Evolutionary conservation across 2,329 filamentous ascomycete genomes (phyloP), one percentile per base, ranked within the genome.

Genomic region (Aureobasidium lini): DNA sequence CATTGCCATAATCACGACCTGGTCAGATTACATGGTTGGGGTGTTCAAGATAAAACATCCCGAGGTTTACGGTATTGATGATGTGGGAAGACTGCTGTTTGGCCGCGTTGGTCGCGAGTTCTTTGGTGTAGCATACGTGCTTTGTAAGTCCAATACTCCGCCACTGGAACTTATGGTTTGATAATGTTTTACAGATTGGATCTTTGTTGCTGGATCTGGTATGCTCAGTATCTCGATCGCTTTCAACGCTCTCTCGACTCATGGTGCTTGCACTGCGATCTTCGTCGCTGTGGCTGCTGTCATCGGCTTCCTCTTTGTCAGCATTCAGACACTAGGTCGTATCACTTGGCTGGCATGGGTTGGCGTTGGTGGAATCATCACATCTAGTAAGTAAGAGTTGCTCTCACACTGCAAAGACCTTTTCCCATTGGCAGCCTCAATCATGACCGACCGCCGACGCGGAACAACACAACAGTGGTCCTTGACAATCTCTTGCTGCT

Each of bases 61-160:
- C 1, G 74, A 81, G 61, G 80, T 83, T 3, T 82, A 84, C 64
- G 78, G 77, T 54, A 83, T 83, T 71, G 81, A 81, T 43, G 81
- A 84, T 62, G 81, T 79, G 0, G 81, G 81, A 15, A 70, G 69
- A 43, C 76, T 83, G 56, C 72, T 84, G 18, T 81, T 82, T 58
- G 81, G 82, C 2, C 76, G 74, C 1, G 60, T 78, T 5, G 80
- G 81, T 0, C 74, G 79, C 28, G 80, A 80, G 62, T 62, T 81
- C 11, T 72, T 83, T 39, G 74, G 74, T 34, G 73, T 70, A 18
- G 61, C 63, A 13, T 69, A 72, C 46, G 66, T 67, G 65, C 58
- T 77, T 63, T 69, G 74, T 72, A 28, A 57, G 59, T 43, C 23
- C 9, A 13, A 16, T 23, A 23, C 23, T 23, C 23, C 23, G 23